Evolutionary conservation across 2,329 filamentous ascomycete species (phyloP).

Genomic region (Chaetoscypha palmicola): DNA sequence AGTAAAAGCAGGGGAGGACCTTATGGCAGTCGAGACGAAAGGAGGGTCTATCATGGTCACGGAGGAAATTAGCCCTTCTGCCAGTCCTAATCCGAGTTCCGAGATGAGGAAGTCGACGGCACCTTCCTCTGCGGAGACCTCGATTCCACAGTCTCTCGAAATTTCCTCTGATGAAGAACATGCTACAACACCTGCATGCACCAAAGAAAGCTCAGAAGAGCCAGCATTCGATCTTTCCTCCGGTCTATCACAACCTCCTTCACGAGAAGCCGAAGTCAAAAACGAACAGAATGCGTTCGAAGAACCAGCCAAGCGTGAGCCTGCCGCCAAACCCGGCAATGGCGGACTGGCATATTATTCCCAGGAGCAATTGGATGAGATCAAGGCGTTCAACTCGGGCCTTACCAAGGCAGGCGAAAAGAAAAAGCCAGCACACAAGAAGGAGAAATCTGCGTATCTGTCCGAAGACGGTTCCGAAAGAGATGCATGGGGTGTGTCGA

Average conservation of each 20-base stretch:
- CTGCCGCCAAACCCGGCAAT: constrained; percentile 2
- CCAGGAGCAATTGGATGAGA: constrained; percentile 20
- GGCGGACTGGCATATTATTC: constrained; percentile 17
- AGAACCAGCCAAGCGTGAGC: constrained; percentile 7
- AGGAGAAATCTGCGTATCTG: background rate
- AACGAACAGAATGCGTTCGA: background rate
- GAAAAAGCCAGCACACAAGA: constrained; percentile 3
- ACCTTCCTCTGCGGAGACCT: background rate
- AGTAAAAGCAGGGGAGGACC: background rate
- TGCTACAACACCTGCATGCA: background rate
- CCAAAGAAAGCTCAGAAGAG: background rate
- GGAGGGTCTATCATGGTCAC: background rate
- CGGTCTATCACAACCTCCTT: background rate
- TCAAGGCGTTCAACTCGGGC: constrained; percentile 17
- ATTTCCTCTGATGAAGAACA: background rate
- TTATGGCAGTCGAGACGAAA: no score
- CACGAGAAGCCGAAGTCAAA: background rate
- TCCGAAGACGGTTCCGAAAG: background rate
- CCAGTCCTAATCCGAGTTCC: background rate
- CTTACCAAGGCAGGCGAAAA: constrained; percentile 21
- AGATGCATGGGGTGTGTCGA: background rate
- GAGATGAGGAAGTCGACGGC: background rate
- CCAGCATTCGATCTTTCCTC: background rate
- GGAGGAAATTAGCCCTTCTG: background rate
- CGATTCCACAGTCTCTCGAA: background rate